Percentiles rank a stretch among this genome's conserved stretches.
These are phyloP conservation scores for Botryosphaeria dothidea DNA, from an alignment of 2,329 filamentous ascomycete species.

Conservation along the genomic window DNA sequence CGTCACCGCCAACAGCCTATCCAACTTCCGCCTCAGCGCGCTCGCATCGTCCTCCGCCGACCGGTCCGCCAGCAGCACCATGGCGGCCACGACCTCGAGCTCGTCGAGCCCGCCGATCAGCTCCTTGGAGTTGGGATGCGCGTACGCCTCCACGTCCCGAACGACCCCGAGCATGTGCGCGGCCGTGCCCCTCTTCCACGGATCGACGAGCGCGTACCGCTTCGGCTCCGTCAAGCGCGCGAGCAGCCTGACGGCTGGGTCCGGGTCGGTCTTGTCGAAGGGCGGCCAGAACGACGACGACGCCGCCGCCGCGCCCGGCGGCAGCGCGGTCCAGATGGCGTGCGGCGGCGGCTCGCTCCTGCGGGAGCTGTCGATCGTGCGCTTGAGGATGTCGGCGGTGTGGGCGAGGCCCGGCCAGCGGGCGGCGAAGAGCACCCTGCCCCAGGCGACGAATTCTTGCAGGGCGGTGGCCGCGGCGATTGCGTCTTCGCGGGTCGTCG, in stretches of 20 bases:
- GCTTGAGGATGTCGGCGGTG: not conserved
- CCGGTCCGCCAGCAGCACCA: not conserved
- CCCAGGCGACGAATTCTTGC: not conserved
- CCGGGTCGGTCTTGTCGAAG: not conserved
- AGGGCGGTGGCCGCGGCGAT: not conserved
- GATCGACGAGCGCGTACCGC: not conserved
- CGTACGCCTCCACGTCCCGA: not conserved
- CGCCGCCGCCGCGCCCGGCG: too few species aligned
- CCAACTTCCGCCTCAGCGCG: not conserved
- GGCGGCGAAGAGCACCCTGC: not conserved
- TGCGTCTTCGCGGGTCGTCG: too few species aligned
- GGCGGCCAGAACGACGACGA: not conserved
- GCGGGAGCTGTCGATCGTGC: not conserved
- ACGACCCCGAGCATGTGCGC: not conserved
- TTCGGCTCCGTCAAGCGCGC: not conserved
- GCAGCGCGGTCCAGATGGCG: too few species aligned
- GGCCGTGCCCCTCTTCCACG: not conserved
- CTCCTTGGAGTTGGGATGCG: not conserved
- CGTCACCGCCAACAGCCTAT: not conserved
- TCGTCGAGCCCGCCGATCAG: not conserved
- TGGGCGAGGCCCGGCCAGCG: not conserved
- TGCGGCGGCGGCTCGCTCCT: too few species aligned
- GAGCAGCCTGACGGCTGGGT: not conserved
- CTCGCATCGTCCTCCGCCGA: not conserved
- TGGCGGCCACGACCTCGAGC: not conserved